Evolutionary conservation across 1,284 basidiomycete genomes (phyloP), one percentile per base, ranked within the genome.

Genomic region (Crepidotus sp.): DNA sequence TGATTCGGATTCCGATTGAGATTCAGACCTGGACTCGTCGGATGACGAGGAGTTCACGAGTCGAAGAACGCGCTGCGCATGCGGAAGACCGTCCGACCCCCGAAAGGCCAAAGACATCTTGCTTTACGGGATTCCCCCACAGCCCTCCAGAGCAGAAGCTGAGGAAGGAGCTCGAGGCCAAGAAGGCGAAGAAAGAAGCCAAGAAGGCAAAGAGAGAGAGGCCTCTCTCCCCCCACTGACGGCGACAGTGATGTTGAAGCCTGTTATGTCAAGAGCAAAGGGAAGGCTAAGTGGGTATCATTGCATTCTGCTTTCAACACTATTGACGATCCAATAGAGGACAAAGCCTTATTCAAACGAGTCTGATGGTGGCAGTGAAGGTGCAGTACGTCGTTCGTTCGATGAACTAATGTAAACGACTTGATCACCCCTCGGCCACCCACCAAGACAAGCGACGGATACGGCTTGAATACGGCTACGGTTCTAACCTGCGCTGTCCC

Each of bases 1-100:
- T 33, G 36, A 40, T 11, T 15, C 32, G n/a, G 29, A 42, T 22
- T 46, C 39, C 24, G 45, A 41, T 10, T 37, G 33, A 29, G 39
- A 41, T 19, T 46, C 26, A 13, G 34, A 32, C 21, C 7, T 17
- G 6, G 34, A 37, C 18, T 21, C 34, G 6, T 34, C 18, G 5
- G 37, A 45, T 6, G 31, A 45, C 36, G 43, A 39, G 31, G 36
- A 45, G 19, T 26, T 19, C 21, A 27, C 17, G 22, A n/a, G 31
- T 25, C n/a, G 43, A 33, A 17, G 29, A 45, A 32, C 36, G 18
- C 13, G 36, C 18, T 39, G 31, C 42, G 5, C 36, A 34, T 13
- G 36, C 42, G 11, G 35, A 30, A 19, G 43, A 45, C 19, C 25
- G n/a, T 45, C 37, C 2, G 43, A 39, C 10, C 26, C 18, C 15